A percentile compares a stretch with the other conserved stretches of the same genome.
phyloP scores from a whole-genome alignment of 2,329 filamentous ascomycete species.

The Arthrobotrys entomopaga region DNA sequence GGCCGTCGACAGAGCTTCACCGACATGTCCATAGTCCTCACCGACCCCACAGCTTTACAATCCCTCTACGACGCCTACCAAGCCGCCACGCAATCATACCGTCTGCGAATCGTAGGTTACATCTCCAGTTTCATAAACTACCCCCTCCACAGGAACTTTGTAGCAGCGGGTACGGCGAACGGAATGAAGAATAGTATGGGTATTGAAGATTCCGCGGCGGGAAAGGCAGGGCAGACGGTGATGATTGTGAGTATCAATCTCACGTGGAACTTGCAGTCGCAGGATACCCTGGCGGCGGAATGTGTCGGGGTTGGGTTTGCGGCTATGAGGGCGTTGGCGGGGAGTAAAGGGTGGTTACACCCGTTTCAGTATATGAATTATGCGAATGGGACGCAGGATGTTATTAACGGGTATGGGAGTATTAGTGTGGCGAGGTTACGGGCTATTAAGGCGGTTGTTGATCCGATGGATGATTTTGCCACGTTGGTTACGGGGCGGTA shows the following conservation, averaged over 20 bases:
- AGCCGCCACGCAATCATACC: conserved; percentile 1
- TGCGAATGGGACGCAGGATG: conserved; percentile 50
- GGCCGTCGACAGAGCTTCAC: conserved; percentile 46
- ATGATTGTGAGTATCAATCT: conserved; percentile 52
- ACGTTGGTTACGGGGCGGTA: conserved; percentile 46
- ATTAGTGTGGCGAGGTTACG: conserved; percentile 22
- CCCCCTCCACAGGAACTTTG: conserved; percentile 33
- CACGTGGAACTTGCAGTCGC: conserved; percentile 16
- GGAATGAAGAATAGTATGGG: conserved; percentile 51
- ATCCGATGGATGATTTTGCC: conserved; percentile 48
- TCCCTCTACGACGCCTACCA: conserved; percentile 32
- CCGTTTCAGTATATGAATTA: conserved; percentile 52
- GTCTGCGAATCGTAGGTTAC: conserved; percentile 28
- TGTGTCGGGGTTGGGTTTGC: conserved; percentile 26
- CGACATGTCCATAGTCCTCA: conserved; percentile 38
- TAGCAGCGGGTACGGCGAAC: conserved; percentile 13
- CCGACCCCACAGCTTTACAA: conserved; percentile 21
- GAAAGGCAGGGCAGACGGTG: conserved; percentile 32
- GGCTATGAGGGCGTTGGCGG: conserved; percentile 15
- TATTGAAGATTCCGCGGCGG: conserved; percentile 33
- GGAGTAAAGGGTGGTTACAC: conserved; percentile 22
- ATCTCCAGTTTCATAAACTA: conserved; percentile 37
- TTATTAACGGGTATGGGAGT: conserved; percentile 36
- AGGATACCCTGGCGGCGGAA: conserved; percentile 26
- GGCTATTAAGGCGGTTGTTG: conserved; percentile 32